Base-by-base conservation (phyloP, 208 protist genomes). In the Angomonas deanei region DNA sequence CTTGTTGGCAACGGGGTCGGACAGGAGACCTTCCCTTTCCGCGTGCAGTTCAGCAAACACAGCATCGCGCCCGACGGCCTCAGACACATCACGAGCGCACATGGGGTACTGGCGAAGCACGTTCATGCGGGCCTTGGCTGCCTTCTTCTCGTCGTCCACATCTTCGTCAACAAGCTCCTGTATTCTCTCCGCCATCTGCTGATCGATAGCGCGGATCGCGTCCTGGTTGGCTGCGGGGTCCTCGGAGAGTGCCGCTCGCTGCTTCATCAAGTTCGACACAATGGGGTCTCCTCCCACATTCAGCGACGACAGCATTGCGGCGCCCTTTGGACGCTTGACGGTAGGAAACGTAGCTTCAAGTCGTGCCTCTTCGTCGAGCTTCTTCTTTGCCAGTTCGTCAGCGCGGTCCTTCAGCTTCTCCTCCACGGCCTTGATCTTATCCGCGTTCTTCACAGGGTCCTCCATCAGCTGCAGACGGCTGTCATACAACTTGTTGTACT, bases 81-180 rank as follows among this genome's bases (percentile, higher is more conserved):
- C 69, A 19, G 74, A 78, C 21, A 82, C 57, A 39, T 81, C 79
- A 13, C 75, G 59, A 17, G 75, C 60, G 60, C 74, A 82, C 72
- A 80, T 82, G 19, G 75, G 75, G 62, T 82, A 86, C 54, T 34
- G 36, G 21, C 48, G 50, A 26, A 66, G 53, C 49, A 77, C 54
- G 4, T 30, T 49, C 15, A 31, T 28, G 33, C 75, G 72, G n/a
- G 71, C 59, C n/a, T 33, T 13, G 27, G 66, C 61, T 15, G 75
- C 48, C 54, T 76, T 62, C 6, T 10, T 19, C 53, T 78, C 79
- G 49, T 70, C 56, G 8, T 15, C 21, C 1, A 47, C 47, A 42
- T 86, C 75, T 19, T 76, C 72, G 10, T 55, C 55, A 15, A 56
- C 38, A 5, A 77, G 34, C 57, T 72, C 46, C 47, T 67, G 49